Evolutionary conservation across 495 filamentous ascomycete species (phyloP), one percentile per base, ranked within the genome.

Genomic region (Aspergillus coremiiformis): DNA sequence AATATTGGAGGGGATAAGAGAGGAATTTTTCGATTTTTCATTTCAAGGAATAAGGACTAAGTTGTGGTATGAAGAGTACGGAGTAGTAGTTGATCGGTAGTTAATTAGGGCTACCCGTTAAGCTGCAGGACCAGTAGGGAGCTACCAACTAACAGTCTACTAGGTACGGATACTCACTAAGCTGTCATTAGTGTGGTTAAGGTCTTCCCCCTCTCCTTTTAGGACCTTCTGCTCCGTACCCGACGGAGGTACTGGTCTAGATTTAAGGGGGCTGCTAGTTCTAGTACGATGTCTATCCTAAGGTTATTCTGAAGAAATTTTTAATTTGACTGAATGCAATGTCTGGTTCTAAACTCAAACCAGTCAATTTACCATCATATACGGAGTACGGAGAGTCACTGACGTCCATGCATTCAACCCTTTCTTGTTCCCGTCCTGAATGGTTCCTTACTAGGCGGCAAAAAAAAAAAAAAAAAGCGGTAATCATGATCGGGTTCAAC

Each of bases 141-240:
- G 43, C 32, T 35, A 14, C 2, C n/a, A 35, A 4, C n/a, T 3
- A n/a, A n/a, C 32, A 35, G 29, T 9, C 43, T 45, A 20, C 43
- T 44, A 8, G 3, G n/a, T n/a, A n/a, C n/a, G n/a, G n/a, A n/a
- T n/a, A n/a, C n/a, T 45, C 32, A 35, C 32, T 35, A 35, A 45
- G 43, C 43, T 45, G 43, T 45, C 43, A 45, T n/a, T 45, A 30
- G 43, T 45, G 23, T 44, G 23, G 21, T 17, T 29, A 35, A 35
- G 32, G 32, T 35, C 32, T 35, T 12, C 5, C 12, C 11, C 2
- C 12, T 14, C 12, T n/a, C 29, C 11, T 35, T 35, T 35, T 35
- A 14, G 32, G 32, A n/a, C 32, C 9, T 14, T 15, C 2, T n/a
- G n/a, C n/a, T n/a, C n/a, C n/a, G n/a, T n/a, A n/a, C n/a, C n/a